Base-by-base conservation (phyloP, 495 filamentous ascomycete genomes). In the Penicillium odoratum region DNA sequence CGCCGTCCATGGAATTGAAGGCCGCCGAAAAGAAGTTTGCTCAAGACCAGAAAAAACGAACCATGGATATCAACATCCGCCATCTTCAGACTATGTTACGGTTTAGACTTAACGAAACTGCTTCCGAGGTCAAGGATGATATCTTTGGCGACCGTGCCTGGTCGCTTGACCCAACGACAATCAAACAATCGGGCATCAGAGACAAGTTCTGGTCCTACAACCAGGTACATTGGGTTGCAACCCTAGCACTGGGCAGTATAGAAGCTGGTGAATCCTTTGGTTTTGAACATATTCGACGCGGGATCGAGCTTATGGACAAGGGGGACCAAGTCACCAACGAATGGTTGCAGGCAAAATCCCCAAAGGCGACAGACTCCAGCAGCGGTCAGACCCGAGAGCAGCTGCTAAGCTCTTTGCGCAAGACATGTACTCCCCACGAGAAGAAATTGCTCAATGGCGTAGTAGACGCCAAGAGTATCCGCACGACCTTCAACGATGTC, bases 401-500 rank as follows among this genome's bases (percentile, higher is more conserved):
- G 25, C 43, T 75, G 15, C 49, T 77, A 1, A 66, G 58, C 31
- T 72, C 74, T 10, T 61, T 84, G 29, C 74, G 77, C 48, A 85
- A 83, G 55, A 80, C 71, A 0, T 85, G 83, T 65, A 90, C 86
- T 57, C 69, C 79, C 6, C 83, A 96, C 63, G 94, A 98, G 72
- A 92, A 92, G 70, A 87, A 86, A 58, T 78, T 98, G 3, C 71
- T 96, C 18, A 84, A 83, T 38, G 92, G 94, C 10, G 85, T 98
- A 1, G 83, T 95, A 28, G 84, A 97, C 65, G 84, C 91, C 8
- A 76, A 85, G 31, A 88, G 88, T 56, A 90, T 98, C 50, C 85
- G 85, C 49, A 95, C 90, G 0, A 93, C 89, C 3, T 98, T 98
- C 56, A 72, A 82, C 11, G 88, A 95, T 66, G 87, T 98, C 38